Conservation (phyloP, 495 filamentous ascomycete species). For the Xylona heveae region DNA sequence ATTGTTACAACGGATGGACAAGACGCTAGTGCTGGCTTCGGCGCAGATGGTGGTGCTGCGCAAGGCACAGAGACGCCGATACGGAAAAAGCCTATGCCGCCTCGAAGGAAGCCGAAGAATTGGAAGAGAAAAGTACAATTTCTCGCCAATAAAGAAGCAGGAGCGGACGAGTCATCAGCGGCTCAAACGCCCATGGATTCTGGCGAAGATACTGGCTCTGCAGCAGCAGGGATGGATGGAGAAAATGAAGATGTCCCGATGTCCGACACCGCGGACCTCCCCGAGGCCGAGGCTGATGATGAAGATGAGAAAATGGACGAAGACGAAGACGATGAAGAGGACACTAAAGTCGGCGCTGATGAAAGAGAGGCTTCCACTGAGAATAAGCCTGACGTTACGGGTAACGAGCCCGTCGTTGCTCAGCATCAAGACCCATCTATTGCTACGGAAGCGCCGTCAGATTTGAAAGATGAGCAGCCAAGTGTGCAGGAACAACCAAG, state of each 20-base stretch:
- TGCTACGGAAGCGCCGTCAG: too few relatives aligned
- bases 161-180: conserved; percentile 1
- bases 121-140: conserved; percentile 15
- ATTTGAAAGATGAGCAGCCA: too few relatives aligned
- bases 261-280: conserved; percentile 6
- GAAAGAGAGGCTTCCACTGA: too few relatives aligned
- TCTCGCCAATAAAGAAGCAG: conserved; percentile 6
- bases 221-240: conserved; percentile 9
- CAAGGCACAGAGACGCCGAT: conserved; percentile 36
- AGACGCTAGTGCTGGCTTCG: conserved; percentile 22
- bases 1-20: conserved; percentile 15
- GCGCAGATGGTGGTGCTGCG: conserved; percentile 34
- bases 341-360: too few relatives aligned
- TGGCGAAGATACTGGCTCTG: conserved; percentile 1
- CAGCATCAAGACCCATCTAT: too few relatives aligned
- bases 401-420: too few relatives aligned
- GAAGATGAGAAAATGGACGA: conserved; percentile 12
- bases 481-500: too few relatives aligned
- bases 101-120: conserved; percentile 29
- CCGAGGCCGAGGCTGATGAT: conserved; percentile 16
- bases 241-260: conserved; percentile 11
- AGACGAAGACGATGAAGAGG: conserved; percentile 3
- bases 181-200: background rate
- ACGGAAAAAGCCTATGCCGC: conserved; percentile 21
- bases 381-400: too few relatives aligned